Evolutionary conservation across 1,284 basidiomycete species (phyloP).

Genomic region (Ustilago hordei): DNA sequence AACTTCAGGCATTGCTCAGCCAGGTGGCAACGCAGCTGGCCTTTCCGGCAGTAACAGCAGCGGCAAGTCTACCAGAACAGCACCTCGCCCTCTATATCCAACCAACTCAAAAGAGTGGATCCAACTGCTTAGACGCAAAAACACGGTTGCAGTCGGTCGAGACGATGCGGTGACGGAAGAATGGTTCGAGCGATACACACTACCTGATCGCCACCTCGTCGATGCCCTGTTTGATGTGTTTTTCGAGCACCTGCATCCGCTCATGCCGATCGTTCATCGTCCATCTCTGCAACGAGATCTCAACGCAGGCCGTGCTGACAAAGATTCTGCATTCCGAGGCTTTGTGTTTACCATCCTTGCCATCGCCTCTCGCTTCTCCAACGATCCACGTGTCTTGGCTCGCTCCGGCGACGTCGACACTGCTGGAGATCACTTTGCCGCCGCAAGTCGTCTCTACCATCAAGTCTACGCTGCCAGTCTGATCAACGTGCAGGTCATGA

Average conservation of each 20-base stretch:
- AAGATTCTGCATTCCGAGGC: slow-evolving; percentile 61
- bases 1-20: background rate
- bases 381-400: slow-evolving; percentile 55
- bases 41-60: background rate
- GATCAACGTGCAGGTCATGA: slow-evolving; percentile 64
- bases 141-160: slow-evolving; percentile 58
- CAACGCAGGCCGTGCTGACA: slow-evolving; percentile 46
- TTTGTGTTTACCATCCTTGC: slow-evolving; percentile 62
- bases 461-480: slow-evolving; percentile 61
- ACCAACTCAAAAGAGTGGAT: slow-evolving; percentile 64
- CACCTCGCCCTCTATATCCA: slow-evolving; percentile 46
- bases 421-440: slow-evolving; percentile 62
- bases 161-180: slow-evolving; percentile 57
- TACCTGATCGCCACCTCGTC: slow-evolving; percentile 53
- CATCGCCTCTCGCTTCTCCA: slow-evolving; percentile 58
- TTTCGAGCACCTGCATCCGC: slow-evolving; percentile 55
- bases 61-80: slow-evolving; percentile 10
- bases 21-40: background rate
- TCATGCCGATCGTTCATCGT: slow-evolving; percentile 62
- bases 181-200: slow-evolving; percentile 59
- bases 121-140: slow-evolving; percentile 56
- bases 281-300: slow-evolving; percentile 56
- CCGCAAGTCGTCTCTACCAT: slow-evolving; percentile 61
- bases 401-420: slow-evolving; percentile 53
- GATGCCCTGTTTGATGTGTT: slow-evolving; percentile 52